These are phyloP conservation scores for Alternaria burnsii DNA, from an alignment of 2,329 filamentous ascomycete genomes.

Conservation along the genomic window DNA sequence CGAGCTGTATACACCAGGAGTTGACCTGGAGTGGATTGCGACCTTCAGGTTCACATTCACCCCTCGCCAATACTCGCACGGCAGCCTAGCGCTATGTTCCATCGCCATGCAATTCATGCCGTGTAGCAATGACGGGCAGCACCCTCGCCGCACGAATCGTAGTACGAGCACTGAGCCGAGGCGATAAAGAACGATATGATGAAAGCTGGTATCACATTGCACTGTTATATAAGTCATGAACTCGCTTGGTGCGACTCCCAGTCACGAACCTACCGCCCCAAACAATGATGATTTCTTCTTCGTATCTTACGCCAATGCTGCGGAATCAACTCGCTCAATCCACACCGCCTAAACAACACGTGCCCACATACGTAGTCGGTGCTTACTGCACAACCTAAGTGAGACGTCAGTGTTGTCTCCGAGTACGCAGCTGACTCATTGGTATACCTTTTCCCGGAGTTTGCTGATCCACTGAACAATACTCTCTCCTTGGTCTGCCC, in stretches of 20 bases:
- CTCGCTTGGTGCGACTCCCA: constrained; percentile 2
- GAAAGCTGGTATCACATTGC: constrained; percentile 16
- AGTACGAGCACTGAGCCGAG: not conserved
- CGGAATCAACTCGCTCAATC: not conserved
- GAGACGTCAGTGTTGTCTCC: constrained; percentile 22
- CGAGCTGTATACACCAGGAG: not conserved
- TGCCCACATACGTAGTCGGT: not conserved
- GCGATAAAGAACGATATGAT: not conserved
- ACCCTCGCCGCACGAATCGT: not conserved
- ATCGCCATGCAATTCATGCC: constrained; percentile 10
- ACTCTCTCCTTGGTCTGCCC: constrained; percentile 92
- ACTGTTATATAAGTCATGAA: constrained; percentile 7
- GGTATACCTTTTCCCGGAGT: constrained; percentile 89
- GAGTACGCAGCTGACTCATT: constrained; percentile 20
- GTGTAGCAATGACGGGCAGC: constrained; percentile 24
- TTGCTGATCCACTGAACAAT: constrained; percentile 92
- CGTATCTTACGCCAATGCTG: constrained; percentile 3
- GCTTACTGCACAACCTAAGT: constrained; percentile 50
- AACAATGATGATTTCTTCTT: constrained; percentile 6
- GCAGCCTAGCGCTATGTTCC: constrained; percentile 11
- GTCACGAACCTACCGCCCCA: constrained; percentile 2
- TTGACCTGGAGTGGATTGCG: not conserved
- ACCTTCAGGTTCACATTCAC: not conserved
- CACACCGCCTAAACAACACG: constrained; percentile 12
- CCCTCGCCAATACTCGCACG: not conserved